Evolutionary conservation across 2,329 filamentous ascomycete genomes (phyloP), one percentile per base, ranked within the genome.

Genomic region (Cordyceps tenuipes): DNA sequence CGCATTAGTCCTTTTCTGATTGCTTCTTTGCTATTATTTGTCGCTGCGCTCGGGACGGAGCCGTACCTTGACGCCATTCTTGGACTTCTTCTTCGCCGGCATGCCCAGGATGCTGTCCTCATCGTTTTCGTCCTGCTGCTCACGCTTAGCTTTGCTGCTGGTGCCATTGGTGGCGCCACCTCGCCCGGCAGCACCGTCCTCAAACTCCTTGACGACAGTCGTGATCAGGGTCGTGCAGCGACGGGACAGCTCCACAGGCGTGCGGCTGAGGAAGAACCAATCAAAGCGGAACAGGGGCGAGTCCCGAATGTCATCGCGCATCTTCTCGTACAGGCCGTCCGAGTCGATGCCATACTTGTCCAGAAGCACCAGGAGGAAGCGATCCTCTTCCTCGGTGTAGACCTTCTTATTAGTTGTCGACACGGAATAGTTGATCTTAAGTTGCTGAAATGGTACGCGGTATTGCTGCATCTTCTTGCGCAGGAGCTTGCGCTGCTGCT

Each of bases 331-430:
- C 63, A 99, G 82, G 39, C 85, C 85, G 68, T 97, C 93, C 1
- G 89, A 88, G 70, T 99, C 95, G 41, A 99, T 86, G 7, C 95
- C 94, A 67, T 91, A 89, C 72, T 88, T 90, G 75, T 99, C 91
- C 6, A 99, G 81, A 76, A 97, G 88, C 54, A 99, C 93, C 39
- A 99, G 81, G 57, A 99, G 76, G 76, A 99, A 99, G 3, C 94
- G 85, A 71, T 99, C 94, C 73, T 99, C 94, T 71, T 99, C 94
- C 71, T 99, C 95, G 0, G 92, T 97, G 72, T 99, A 99, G 1
- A 99, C 92, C 78, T 99, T 99, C 79, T 99, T 99, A 83, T 99
- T 99, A 10, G 95, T 99, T 2, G 94, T 99, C 7, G 91, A 96
- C 31, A 99, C 94, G 0, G 92, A 96, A 75, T 99, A 99, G 76